Percentiles rank a stretch among this genome's conserved stretches.
phyloP scores from a whole-genome alignment of 805 yeast genomes.

The Wickerhamomyces subpelliculosus region DNA sequence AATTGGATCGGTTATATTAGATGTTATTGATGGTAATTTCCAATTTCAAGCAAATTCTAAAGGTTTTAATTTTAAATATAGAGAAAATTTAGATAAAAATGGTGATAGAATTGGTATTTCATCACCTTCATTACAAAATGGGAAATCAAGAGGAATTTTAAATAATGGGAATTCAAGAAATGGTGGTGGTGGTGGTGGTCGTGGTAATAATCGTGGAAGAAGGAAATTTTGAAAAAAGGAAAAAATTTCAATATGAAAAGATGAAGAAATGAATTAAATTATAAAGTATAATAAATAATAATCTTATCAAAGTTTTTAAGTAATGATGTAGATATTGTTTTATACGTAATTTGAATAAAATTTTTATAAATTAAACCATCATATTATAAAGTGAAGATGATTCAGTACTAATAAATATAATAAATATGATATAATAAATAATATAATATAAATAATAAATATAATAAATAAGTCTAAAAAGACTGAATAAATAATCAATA shows the following conservation, averaged over 20 bases:
- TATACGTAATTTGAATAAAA: too few species aligned
- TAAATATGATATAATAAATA: constrained; percentile 1
- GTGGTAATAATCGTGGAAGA: constrained; percentile 19
- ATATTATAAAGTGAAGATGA: neutral
- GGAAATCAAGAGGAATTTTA: constrained; percentile 1
- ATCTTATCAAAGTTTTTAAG: too few species aligned
- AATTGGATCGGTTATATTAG: constrained; percentile 41
- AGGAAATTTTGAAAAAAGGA: constrained; percentile 20
- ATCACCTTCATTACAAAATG: neutral
- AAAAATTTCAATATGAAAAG: too few species aligned
- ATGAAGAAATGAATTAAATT: too few species aligned
- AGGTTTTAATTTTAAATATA: constrained; percentile 59
- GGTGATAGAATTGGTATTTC: too few species aligned
- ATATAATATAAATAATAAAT: neutral
- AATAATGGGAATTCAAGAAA: constrained; percentile 5
- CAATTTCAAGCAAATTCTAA: constrained; percentile 44
- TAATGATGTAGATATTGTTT: too few species aligned
- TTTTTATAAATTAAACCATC: too few species aligned
- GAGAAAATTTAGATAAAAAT: constrained; percentile 26
- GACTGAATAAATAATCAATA: neutral
- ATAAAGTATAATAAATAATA: too few species aligned
- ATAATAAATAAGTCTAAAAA: constrained; percentile 1
- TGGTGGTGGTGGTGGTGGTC: constrained; percentile 2
- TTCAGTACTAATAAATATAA: neutral
- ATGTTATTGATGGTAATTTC: constrained; percentile 39